Conservation (phyloP, 73 alveolate genomes). For the Symbiodinium natans region DNA sequence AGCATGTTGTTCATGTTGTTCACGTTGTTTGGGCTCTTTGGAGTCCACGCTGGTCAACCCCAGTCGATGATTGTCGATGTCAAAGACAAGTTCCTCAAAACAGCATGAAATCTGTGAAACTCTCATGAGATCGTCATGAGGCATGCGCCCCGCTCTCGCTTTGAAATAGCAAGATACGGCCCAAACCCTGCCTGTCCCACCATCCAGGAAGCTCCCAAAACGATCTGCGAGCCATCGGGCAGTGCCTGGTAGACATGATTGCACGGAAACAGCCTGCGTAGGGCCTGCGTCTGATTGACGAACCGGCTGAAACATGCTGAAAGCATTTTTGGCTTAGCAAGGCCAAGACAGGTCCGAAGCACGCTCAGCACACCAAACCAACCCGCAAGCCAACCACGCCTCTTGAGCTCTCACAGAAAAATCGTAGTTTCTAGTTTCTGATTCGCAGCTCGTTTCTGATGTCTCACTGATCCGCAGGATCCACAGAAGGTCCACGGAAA, state of each 20-base stretch:
- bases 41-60: conserved; percentile 38
- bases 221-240: conserved; percentile 77
- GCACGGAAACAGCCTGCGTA: too few relatives aligned
- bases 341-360: not conserved
- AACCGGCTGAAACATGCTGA: not conserved
- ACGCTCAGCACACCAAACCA: not conserved
- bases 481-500: too few relatives aligned
- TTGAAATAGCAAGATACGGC: not conserved
- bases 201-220: conserved; percentile 91
- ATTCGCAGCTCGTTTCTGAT: too few relatives aligned
- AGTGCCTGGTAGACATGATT: conserved; percentile 40
- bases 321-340: not conserved
- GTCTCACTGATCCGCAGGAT: too few relatives aligned
- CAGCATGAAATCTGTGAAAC: too few relatives aligned
- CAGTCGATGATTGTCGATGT: conserved; percentile 38
- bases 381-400: too few relatives aligned
- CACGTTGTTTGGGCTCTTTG: too few relatives aligned
- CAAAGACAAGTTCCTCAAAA: conserved; percentile 51
- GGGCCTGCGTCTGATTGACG: not conserved
- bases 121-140: not conserved
- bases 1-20: too few relatives aligned
- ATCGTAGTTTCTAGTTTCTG: too few relatives aligned
- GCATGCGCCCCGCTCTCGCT: not conserved
- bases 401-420: too few relatives aligned
- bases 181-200: conserved; percentile 25